Conservation (phyloP, 352 stramenopile species). For the Phytophthora foliorum region DNA sequence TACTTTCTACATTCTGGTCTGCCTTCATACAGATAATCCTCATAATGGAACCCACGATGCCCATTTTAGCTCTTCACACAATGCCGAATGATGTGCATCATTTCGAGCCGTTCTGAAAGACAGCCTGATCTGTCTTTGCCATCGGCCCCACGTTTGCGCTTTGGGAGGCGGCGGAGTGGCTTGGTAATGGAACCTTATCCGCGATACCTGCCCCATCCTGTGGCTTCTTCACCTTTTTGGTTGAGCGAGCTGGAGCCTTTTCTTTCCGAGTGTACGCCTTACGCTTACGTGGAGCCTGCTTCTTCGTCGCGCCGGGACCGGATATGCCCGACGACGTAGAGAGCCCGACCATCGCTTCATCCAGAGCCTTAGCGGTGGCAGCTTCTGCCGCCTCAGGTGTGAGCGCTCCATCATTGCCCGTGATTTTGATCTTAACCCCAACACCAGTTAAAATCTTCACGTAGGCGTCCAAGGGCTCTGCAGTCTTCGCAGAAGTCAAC, state of each 20-base stretch:
- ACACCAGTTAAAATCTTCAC: slow-evolving; percentile 38
- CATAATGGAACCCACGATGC: slow-evolving; percentile 5
- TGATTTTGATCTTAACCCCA: slow-evolving; percentile 23
- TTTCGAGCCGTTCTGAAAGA: slow-evolving; percentile 16
- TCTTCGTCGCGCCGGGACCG: slow-evolving; percentile 18
- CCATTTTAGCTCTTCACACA: neutral
- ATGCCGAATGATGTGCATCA: slow-evolving; percentile 20
- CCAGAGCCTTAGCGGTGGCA: slow-evolving; percentile 42
- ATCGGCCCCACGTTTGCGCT: slow-evolving; percentile 3
- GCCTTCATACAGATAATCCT: slow-evolving; percentile 19
- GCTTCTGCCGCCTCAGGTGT: slow-evolving; percentile 43
- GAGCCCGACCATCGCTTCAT: slow-evolving; percentile 51
- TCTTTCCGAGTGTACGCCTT: slow-evolving; percentile 77
- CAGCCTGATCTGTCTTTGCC: slow-evolving; percentile 3
- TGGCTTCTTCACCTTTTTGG: slow-evolving; percentile 64
- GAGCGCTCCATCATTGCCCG: slow-evolving; percentile 19
- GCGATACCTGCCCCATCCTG: slow-evolving; percentile 8
- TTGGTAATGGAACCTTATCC: slow-evolving; percentile 14
- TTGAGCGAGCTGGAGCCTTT: slow-evolving; percentile 40
- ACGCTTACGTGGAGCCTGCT: slow-evolving; percentile 69
- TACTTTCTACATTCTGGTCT: slow-evolving; percentile 40
- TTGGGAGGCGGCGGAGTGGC: slow-evolving; percentile 4
- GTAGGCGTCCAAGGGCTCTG: slow-evolving; percentile 50
- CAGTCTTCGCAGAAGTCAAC: slow-evolving; percentile 62
- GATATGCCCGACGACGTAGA: slow-evolving; percentile 34